These are phyloP conservation scores for Nitzschia sp. DNA, from an alignment of 108 stramenopile genomes.

Conservation along the genomic window DNA sequence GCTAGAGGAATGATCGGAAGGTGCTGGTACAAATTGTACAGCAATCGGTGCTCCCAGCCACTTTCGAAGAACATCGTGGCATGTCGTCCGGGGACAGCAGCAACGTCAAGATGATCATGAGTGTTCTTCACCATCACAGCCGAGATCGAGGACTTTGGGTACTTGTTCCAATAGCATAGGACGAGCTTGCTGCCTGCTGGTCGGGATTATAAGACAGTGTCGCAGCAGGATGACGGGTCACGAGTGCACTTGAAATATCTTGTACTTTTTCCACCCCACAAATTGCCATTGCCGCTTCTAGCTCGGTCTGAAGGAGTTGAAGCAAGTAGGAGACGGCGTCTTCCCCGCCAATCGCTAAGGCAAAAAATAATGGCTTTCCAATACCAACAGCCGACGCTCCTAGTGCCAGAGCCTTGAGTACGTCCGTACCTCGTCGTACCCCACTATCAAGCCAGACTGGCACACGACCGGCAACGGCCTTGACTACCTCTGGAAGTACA, in stretches of 20 bases:
- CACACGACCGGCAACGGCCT: conserved; percentile 65
- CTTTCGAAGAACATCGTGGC: too few relatives aligned
- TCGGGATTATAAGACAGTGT: too few relatives aligned
- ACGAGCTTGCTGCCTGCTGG: too few relatives aligned
- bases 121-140: too few relatives aligned
- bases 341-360: conserved; percentile 80
- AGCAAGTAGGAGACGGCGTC: conserved; percentile 58
- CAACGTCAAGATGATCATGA: too few relatives aligned
- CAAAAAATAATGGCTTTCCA: conserved; percentile 91
- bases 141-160: too few relatives aligned
- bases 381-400: conserved; percentile 93
- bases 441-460: conserved; percentile 92
- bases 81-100: too few relatives aligned
- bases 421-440: conserved; percentile 88
- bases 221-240: too few relatives aligned
- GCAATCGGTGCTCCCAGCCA: too few relatives aligned
- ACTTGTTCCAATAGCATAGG: too few relatives aligned
- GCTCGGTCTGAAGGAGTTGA: conserved; percentile 62
- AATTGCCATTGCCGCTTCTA: conserved; percentile 82
- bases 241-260: conserved; percentile 43
- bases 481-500: conserved; percentile 82
- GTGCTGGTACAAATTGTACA: too few relatives aligned
- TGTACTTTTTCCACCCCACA: conserved; percentile 51
- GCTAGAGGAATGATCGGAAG: too few relatives aligned
- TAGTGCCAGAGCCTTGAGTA: conserved; percentile 82